A percentile compares a stretch with the other conserved stretches of the same genome.
Conservation (phyloP, 2,329 filamentous ascomycete species). For the Arthroderma uncinatum region DNA sequence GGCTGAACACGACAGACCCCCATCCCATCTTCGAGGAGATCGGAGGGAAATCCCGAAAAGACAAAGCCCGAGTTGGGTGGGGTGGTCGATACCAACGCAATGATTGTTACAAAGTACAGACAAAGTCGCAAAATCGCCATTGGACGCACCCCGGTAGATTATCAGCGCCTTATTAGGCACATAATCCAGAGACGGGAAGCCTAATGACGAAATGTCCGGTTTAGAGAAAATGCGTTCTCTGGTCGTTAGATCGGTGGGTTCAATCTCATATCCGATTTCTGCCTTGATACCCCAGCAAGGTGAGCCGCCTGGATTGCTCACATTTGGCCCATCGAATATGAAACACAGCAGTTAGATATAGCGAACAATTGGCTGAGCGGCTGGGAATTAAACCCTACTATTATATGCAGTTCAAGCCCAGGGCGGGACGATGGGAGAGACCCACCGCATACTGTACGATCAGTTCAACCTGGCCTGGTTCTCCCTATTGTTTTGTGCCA, state of each 20-base stretch:
- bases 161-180: background rate
- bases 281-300: background rate
- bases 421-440: background rate
- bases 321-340: background rate
- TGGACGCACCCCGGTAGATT: background rate
- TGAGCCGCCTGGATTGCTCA: background rate
- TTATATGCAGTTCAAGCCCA: background rate
- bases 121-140: background rate
- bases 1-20: background rate
- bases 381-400: background rate
- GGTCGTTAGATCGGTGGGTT: background rate
- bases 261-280: background rate
- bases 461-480: no score
- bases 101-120: no score
- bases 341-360: background rate
- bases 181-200: no score
- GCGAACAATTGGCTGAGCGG: background rate
- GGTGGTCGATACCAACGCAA: no score
- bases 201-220: no score
- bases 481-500: no score
- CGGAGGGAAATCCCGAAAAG: background rate
- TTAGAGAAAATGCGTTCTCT: no score
- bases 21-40: background rate
- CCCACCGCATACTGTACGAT: background rate
- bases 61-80: background rate